phyloP scores from a whole-genome alignment of 257 asterid genomes.

The Solanum tarapatanum region DNA sequence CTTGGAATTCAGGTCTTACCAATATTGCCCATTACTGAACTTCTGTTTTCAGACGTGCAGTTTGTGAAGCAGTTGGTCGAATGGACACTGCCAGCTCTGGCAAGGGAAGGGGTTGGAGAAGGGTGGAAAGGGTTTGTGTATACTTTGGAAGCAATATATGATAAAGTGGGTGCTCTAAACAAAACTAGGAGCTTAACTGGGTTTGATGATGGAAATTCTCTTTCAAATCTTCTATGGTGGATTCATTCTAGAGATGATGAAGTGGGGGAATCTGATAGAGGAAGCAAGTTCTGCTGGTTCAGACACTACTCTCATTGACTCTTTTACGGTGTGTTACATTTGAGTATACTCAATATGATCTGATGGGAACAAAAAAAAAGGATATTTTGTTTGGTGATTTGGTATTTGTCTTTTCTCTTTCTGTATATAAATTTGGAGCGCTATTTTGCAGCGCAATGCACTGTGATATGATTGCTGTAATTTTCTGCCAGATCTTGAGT shows the following conservation, averaged over 20 bases:
- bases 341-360: background rate
- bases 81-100: constrained; percentile 72
- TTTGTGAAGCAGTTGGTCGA: constrained; percentile 53
- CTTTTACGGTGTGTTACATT: background rate
- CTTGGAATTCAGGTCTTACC: constrained; percentile 85
- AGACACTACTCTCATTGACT: constrained; percentile 59
- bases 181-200: constrained; percentile 45
- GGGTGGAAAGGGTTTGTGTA: constrained; percentile 91
- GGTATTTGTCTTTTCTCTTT: background rate
- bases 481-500: background rate
- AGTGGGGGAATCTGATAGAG: constrained; percentile 21
- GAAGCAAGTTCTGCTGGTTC: constrained; percentile 48
- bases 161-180: constrained; percentile 35
- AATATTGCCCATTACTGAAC: constrained; percentile 60
- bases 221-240: constrained; percentile 89
- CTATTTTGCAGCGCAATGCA: background rate
- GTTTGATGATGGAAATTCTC: constrained; percentile 74
- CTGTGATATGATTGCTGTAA: background rate
- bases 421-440: background rate
- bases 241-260: constrained; percentile 48
- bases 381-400: background rate
- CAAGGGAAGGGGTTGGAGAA: constrained; percentile 81
- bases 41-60: constrained; percentile 47
- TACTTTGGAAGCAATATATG: constrained; percentile 71
- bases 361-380: background rate